A percentile compares a stretch with the other conserved stretches of the same genome.
These are phyloP conservation scores for Hsuehochloa calcarea DNA, from an alignment of 176 grass and related monocot species.

Conservation along the genomic window DNA sequence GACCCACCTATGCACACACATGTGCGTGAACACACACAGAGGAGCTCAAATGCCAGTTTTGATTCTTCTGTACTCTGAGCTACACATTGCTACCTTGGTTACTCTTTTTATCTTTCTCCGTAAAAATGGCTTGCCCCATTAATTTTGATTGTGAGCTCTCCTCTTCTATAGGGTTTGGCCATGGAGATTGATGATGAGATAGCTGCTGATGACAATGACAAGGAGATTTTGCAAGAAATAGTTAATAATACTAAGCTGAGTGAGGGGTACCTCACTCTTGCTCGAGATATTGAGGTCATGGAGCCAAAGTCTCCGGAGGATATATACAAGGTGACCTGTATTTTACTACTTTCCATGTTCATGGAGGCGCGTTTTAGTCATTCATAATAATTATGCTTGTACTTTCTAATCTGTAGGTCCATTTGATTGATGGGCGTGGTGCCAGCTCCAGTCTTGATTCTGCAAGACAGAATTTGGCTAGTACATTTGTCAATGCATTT, in stretches of 20 bases:
- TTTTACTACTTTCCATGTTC: conserved; percentile 24
- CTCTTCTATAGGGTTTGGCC: conserved; percentile 62
- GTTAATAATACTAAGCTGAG: conserved; percentile 86
- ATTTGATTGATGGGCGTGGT: conserved; percentile 93
- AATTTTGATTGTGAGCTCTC: conserved; percentile 9
- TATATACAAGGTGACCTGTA: conserved; percentile 84
- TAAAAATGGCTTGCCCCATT: not conserved
- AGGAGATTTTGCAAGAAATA: conserved; percentile 81
- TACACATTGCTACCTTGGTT: not conserved
- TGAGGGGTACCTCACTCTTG: conserved; percentile 91
- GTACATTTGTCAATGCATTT: conserved; percentile 98
- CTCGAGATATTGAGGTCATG: conserved; percentile 98
- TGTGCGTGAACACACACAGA: not conserved
- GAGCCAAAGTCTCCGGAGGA: conserved; percentile 96
- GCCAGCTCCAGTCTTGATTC: conserved; percentile 96
- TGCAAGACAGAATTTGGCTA: conserved; percentile 92
- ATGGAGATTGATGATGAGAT: conserved; percentile 92
- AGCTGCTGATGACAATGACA: conserved; percentile 81
- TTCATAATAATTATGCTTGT: conserved; percentile 21
- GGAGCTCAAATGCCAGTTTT: not conserved
- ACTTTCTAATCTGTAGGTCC: conserved; percentile 58
- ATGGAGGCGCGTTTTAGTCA: not conserved
- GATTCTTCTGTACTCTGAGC: not conserved
- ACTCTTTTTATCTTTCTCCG: not conserved
- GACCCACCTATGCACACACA: not conserved